Evolutionary conservation across 1,284 basidiomycete genomes (phyloP).

Genomic region (Naganishia sp.): DNA sequence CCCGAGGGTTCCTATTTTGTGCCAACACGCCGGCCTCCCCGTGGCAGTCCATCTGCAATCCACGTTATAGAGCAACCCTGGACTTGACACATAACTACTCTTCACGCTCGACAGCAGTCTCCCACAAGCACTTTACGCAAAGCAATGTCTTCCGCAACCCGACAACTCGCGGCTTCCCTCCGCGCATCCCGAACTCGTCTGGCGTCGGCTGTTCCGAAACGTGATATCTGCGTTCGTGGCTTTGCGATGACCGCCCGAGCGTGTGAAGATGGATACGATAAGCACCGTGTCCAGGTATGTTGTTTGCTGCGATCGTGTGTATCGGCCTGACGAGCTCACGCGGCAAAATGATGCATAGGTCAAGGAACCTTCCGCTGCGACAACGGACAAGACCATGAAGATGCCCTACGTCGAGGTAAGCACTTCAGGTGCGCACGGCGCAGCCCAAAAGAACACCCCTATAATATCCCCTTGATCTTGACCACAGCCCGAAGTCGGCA

Average conservation of each 20-base stretch:
- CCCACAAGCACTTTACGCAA: not conserved
- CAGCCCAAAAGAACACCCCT: not conserved
- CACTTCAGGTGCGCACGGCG: not conserved
- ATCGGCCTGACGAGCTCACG: not conserved
- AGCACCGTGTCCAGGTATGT: constrained; percentile 26
- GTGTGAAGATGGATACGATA: constrained; percentile 20
- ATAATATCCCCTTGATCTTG: not conserved
- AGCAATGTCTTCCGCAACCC: too few relatives aligned
- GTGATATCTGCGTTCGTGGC: not conserved
- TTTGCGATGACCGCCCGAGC: constrained; percentile 1
- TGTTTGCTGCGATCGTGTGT: not conserved
- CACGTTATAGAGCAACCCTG: too few relatives aligned
- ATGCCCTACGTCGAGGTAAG: constrained; percentile 15
- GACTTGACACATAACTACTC: not conserved
- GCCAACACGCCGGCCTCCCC: too few relatives aligned
- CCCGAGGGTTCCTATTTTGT: too few relatives aligned
- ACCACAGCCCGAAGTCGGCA: constrained; percentile 24
- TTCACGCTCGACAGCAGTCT: not conserved
- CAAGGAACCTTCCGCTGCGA: constrained; percentile 15
- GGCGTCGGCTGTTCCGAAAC: not conserved
- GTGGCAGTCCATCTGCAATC: too few relatives aligned
- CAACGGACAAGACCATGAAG: constrained; percentile 27
- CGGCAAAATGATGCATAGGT: not conserved
- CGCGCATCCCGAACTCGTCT: not conserved
- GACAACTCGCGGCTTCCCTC: too few relatives aligned